These are phyloP conservation scores for Ananas comosus DNA, from an alignment of 176 grass and related monocot genomes.

Conservation along the genomic window DNA sequence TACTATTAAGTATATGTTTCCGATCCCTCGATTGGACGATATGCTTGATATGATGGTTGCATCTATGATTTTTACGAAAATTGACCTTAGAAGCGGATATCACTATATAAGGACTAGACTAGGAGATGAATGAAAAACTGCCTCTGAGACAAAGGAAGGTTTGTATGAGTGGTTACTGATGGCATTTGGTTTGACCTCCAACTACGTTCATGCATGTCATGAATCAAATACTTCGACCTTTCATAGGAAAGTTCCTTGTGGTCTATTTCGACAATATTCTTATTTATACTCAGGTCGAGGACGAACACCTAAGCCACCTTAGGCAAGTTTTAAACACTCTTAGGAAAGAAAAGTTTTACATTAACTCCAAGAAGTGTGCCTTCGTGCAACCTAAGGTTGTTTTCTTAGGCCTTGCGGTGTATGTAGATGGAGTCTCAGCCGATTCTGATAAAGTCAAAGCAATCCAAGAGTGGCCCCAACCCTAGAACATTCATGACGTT, in stretches of 20 bases:
- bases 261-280: slow-evolving; percentile 27
- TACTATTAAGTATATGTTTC: slow-evolving; percentile 13
- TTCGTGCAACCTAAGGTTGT: not conserved
- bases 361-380: slow-evolving; percentile 10
- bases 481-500: too few species aligned
- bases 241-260: slow-evolving; percentile 15
- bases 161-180: slow-evolving; percentile 18
- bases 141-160: slow-evolving; percentile 16
- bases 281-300: not conserved
- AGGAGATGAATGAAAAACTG: slow-evolving; percentile 13
- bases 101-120: slow-evolving; percentile 8
- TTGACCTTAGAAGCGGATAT: slow-evolving; percentile 13
- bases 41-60: slow-evolving; percentile 13
- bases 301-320: slow-evolving; percentile 8
- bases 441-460: too few species aligned
- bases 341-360: slow-evolving; percentile 7
- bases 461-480: too few species aligned
- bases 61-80: slow-evolving; percentile 11
- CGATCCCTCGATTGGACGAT: slow-evolving; percentile 18
- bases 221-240: slow-evolving; percentile 5
- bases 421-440: too few species aligned
- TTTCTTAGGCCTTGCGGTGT: too few species aligned
- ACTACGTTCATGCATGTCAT: slow-evolving; percentile 18
- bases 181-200: slow-evolving; percentile 24
- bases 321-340: slow-evolving; percentile 4